Percentiles rank a stretch among this genome's conserved stretches.
These are phyloP conservation scores for Galeopsis tetrahit DNA, from an alignment of 257 asterid species.

Conservation along the genomic window DNA sequence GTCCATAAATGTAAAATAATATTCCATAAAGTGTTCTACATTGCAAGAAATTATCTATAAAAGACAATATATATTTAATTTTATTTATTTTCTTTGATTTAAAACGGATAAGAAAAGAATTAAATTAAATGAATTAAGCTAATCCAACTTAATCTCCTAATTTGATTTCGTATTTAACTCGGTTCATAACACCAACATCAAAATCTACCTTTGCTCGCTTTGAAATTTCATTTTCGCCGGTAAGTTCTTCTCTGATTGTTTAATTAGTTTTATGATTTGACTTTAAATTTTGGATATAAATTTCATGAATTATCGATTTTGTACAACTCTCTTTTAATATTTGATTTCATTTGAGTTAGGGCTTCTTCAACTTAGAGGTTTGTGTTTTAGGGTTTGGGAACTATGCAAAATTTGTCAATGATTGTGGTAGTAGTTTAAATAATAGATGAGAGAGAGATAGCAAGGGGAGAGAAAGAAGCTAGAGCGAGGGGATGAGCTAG, in stretches of 20 bases:
- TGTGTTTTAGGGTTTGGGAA: too few relatives aligned
- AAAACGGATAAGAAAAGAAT: conserved; percentile 40
- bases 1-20: conserved; percentile 5
- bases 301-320: conserved; percentile 7
- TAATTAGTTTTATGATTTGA: background rate
- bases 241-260: conserved; percentile 11
- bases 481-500: too few relatives aligned
- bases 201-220: background rate
- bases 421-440: background rate
- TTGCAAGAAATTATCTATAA: conserved; percentile 25
- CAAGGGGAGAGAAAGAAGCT: too few relatives aligned
- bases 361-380: background rate
- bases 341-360: background rate
- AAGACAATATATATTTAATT: conserved; percentile 32
- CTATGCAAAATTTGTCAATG: background rate
- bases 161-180: conserved; percentile 1
- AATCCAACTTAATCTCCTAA: conserved; percentile 34
- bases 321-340: too few relatives aligned
- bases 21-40: conserved; percentile 19
- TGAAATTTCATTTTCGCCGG: conserved; percentile 28
- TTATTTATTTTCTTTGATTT: conserved; percentile 4
- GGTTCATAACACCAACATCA: background rate
- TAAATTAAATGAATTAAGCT: conserved; percentile 27
- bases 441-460: too few relatives aligned
- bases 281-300: background rate